Evolutionary conservation across 1,284 basidiomycete species (phyloP).

Genomic region (Psilocybe mexicana): DNA sequence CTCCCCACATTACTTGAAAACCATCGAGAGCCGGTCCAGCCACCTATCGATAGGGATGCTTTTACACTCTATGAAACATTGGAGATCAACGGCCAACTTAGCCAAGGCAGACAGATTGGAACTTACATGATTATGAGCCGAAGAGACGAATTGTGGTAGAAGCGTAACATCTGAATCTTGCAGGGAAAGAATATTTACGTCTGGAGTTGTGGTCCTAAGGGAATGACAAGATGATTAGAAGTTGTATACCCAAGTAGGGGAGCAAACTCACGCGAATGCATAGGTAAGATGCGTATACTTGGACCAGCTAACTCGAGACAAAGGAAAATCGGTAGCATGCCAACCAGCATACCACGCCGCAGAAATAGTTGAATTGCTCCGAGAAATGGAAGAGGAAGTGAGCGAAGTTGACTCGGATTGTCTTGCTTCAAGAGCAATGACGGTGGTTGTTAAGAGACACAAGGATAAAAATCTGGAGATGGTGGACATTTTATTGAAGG

Average conservation of each 20-base stretch:
- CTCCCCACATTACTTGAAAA: slow-evolving; percentile 78
- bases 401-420: neutral
- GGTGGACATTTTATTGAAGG: neutral
- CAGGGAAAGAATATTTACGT: slow-evolving; percentile 42
- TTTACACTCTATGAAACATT: slow-evolving; percentile 49
- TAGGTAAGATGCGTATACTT: slow-evolving; percentile 67
- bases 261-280: slow-evolving; percentile 55
- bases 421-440: slow-evolving; percentile 10
- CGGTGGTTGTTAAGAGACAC: slow-evolving; percentile 9
- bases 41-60: slow-evolving; percentile 82
- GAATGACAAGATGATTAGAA: neutral
- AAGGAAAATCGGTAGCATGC: slow-evolving; percentile 48
- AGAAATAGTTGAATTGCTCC: slow-evolving; percentile 32
- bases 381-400: neutral
- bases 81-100: neutral
- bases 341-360: slow-evolving; percentile 69
- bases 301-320: slow-evolving; percentile 55
- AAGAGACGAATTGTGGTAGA: slow-evolving; percentile 52
- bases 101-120: neutral
- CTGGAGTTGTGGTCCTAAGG: slow-evolving; percentile 46
- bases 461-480: slow-evolving; percentile 7
- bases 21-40: slow-evolving; percentile 80
- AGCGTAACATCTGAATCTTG: slow-evolving; percentile 41
- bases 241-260: neutral
- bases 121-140: slow-evolving; percentile 56